Percentiles rank a stretch among this genome's conserved stretches.
Evolutionary conservation across 257 asterid species (phyloP).

Genomic region (Eucommia ulmoides): DNA sequence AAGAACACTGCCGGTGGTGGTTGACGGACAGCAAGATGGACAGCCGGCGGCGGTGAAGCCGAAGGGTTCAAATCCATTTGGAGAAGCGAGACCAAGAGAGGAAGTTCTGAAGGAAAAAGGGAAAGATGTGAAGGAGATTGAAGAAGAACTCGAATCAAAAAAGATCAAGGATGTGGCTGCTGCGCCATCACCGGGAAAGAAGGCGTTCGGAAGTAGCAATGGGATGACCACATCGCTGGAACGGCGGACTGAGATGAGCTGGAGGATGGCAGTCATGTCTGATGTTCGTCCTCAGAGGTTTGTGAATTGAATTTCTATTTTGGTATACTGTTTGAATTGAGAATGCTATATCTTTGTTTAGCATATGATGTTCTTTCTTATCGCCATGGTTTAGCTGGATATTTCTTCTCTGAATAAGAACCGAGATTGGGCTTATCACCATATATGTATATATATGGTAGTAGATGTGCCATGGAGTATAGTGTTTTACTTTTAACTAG

Average conservation of each 20-base stretch:
- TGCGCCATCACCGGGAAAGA: conserved; percentile 25
- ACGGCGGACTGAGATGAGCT: conserved; percentile 41
- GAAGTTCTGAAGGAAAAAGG: conserved; percentile 97
- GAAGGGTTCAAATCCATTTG: conserved; percentile 68
- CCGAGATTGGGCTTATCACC: background rate
- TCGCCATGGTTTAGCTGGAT: background rate
- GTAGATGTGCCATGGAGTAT: too few species aligned
- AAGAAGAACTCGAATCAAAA: conserved; percentile 50
- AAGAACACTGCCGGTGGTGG: conserved; percentile 28
- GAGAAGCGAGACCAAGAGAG: conserved; percentile 93
- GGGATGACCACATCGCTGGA: conserved; percentile 39
- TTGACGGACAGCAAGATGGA: conserved; percentile 8
- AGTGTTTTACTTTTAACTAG: too few species aligned
- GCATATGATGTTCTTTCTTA: background rate
- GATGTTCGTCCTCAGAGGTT: conserved; percentile 59
- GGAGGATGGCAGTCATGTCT: conserved; percentile 62
- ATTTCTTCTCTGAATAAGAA: background rate
- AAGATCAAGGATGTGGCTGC: conserved; percentile 43
- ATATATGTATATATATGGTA: too few species aligned
- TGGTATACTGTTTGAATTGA: background rate
- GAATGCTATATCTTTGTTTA: background rate
- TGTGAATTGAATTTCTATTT: conserved; percentile 9
- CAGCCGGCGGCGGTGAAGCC: conserved; percentile 26
- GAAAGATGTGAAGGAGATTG: conserved; percentile 81
- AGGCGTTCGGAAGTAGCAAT: conserved; percentile 51